Evolutionary conservation across 2,329 filamentous ascomycete genomes (phyloP), one percentile per base, ranked within the genome.

Genomic region (Claviceps humidiphila): DNA sequence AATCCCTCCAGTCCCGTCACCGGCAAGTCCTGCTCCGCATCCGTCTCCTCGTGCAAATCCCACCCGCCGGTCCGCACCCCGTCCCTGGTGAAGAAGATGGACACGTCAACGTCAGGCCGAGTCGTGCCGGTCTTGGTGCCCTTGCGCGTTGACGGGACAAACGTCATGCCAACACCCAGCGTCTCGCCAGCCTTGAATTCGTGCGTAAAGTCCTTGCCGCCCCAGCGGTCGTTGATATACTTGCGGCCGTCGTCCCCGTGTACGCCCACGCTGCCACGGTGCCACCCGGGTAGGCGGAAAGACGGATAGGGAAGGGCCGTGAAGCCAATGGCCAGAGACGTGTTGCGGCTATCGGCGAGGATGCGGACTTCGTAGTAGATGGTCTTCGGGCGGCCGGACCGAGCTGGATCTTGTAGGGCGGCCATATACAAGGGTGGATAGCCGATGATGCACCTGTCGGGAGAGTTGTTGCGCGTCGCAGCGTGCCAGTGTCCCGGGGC

Each of bases 201-300:
- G 9, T 64, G 59, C 0, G 81, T 82, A 56, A 90, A 90, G 52
- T 80, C 73, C 56, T 78, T 78, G 17, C 87, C 87, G 22, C 87
- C 87, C 72, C 77, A 85, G 7, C 75, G 74, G 64, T 91, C 84
- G 62, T 89, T 88, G 60, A 89, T 74, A 64, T 85, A 93, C 64
- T 78, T 77, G 59, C 84, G 76, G 0, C 87, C 87, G 64, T 91
- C 87, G 64, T 91, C 87, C 47, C 84, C 82, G 63, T 91, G 87
- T n/a, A 91, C 80, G 1, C 75, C 87, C 14, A 90, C 61, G 56
- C 80, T 84, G 17, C 78, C 87, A 38, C 87, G 77, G 63, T 93
- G 84, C 87, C 87, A 91, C 2, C 87, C 87, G 0, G 87, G 87
- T 54, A 90, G 75, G 7, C 87, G 77, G 71, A 88, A 91, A 0